These are phyloP conservation scores for Stylosanthes scabra DNA, from an alignment of 331 rosid genomes.

Conservation along the genomic window DNA sequence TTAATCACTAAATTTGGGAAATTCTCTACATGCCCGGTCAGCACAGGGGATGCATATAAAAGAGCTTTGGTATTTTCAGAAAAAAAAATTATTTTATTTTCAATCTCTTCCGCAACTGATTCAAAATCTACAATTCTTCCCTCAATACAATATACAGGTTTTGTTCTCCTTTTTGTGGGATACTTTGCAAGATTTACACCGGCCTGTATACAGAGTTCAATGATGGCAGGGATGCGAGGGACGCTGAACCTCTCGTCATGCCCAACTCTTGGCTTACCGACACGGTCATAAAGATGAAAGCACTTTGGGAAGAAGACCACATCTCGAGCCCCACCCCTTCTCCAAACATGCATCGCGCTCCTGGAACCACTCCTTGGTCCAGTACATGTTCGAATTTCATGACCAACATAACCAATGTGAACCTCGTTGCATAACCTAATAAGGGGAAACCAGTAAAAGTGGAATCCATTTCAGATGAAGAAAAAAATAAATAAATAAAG, in stretches of 20 bases:
- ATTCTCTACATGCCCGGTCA: conserved; percentile 38
- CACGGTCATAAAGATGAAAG: conserved; percentile 87
- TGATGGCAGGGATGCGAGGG: conserved; percentile 76
- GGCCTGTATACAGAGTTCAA: conserved; percentile 90
- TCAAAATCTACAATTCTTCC: conserved; percentile 95
- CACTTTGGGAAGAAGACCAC: conserved; percentile 71
- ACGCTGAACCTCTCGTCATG: conserved; percentile 66
- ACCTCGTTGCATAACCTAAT: conserved; percentile 73
- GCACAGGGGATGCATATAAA: conserved; percentile 27
- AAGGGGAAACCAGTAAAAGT: conserved; percentile 15
- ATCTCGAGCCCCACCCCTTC: conserved; percentile 68
- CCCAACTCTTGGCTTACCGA: conserved; percentile 80
- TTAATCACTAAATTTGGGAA: conserved; percentile 35
- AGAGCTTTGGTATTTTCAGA: conserved; percentile 22
- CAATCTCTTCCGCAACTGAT: conserved; percentile 41
- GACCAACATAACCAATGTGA: conserved; percentile 77
- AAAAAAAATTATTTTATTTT: conserved; percentile 25
- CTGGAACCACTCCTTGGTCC: conserved; percentile 70
- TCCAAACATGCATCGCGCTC: conserved; percentile 78
- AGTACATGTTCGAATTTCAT: conserved; percentile 79
- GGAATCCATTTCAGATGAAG: neutral
- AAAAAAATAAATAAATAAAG: neutral
- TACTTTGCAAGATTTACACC: conserved; percentile 68
- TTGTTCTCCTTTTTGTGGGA: conserved; percentile 79
- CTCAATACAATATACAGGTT: conserved; percentile 79